Base-by-base conservation (phyloP, 2,329 filamentous ascomycete species). In the Pseudophaeomoniella oleicola region DNA sequence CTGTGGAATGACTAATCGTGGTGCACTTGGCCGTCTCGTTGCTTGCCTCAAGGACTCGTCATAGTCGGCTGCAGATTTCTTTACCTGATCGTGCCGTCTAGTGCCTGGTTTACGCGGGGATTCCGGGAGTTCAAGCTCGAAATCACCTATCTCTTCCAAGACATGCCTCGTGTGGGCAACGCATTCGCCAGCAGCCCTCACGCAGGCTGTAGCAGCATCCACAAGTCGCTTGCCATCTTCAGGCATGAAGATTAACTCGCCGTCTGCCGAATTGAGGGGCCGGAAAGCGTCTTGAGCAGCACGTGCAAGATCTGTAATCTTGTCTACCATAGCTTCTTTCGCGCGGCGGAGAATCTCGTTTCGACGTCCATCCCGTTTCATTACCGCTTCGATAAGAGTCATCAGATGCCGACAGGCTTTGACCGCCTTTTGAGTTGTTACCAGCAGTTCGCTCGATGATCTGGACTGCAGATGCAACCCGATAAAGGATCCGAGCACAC, bases 391-490 rank as follows among this genome's bases (percentile, higher is more conserved):
- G 9, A 94, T 73, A 9, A 94, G 76, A 12, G 75, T 70, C 35
- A 94, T 66, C 34, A 96, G 68, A 45, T 80, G 75, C 33, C 79
- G 78, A 44, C 87, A 92, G 2, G 87, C 86, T 5, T 75, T 69
- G 6, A 87, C 82, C 5, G 87, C 84, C 53, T 88, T 79, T 52
- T 83, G 79, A 34, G 92, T 88, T 12, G 83, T 86, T 9, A 78
- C 62, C 19, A 86, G 75, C 34, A 96, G 69, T 54, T 94, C 86
- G 1, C 81, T 75, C 5, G 85, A 80, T 5, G 86, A 90, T 43
- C 90, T 80, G n/a, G 87, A 90, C 54, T 94, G 86, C 41, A 94
- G 67, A 56, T 94, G 85, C 38, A 94, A 70, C 12, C 90, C 90
- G 53, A 96, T 88, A 55, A 96, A 94, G 3, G 85, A 92, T 35